Percentiles rank a stretch among this genome's conserved stretches.
Conservation (phyloP, 2,329 filamentous ascomycete genomes). For the Trichoderma aggressivum region DNA sequence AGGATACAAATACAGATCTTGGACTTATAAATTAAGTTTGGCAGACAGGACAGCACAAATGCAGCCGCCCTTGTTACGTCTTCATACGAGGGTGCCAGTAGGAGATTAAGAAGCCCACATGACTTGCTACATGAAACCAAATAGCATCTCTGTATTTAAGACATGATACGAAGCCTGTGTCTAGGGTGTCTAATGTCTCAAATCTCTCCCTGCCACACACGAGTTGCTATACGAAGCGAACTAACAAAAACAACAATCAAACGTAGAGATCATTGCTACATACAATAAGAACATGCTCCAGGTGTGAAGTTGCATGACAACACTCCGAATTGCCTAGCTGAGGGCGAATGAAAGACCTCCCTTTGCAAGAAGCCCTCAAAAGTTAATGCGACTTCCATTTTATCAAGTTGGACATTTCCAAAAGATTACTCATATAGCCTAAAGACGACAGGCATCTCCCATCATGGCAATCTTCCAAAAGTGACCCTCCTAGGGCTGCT, state of each 20-base stretch:
- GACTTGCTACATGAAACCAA: neutral
- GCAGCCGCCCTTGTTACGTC: neutral
- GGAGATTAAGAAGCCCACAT: neutral
- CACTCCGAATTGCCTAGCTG: neutral
- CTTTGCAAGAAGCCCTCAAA: neutral
- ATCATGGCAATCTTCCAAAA: neutral
- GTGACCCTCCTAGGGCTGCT: neutral
- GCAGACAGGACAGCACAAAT: neutral
- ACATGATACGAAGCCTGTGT: neutral
- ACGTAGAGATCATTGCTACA: neutral
- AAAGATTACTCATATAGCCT: neutral
- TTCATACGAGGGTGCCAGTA: neutral
- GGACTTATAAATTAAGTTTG: neutral
- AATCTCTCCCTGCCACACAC: neutral
- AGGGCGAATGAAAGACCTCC: neutral
- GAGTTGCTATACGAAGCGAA: neutral
- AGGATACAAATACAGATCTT: neutral
- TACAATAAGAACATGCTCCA: neutral
- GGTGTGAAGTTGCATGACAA: neutral
- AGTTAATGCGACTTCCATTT: rapidly evolving
- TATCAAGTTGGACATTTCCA: neutral
- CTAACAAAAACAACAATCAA: neutral
- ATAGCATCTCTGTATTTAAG: neutral
- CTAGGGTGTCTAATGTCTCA: neutral
- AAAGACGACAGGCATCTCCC: neutral